phyloP scores from a whole-genome alignment of 148 eudicot species.

The Silene latifolia region DNA sequence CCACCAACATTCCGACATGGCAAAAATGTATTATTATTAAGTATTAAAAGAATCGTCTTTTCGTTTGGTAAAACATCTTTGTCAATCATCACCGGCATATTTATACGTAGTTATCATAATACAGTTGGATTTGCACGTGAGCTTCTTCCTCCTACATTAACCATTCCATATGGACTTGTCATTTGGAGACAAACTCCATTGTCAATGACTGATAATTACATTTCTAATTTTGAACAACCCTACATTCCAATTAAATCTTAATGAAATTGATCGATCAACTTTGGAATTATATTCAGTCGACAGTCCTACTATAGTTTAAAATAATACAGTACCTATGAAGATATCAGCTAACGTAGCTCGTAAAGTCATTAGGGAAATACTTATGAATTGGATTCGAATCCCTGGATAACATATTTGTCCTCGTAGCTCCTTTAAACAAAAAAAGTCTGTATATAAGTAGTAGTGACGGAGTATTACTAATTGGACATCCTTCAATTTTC shows the following conservation, averaged over 20 bases:
- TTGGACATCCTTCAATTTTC: too few relatives aligned
- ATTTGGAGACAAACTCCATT: background rate
- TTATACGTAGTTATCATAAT: slow-evolving; percentile 7
- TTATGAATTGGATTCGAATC: too few relatives aligned
- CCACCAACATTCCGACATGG: slow-evolving; percentile 35
- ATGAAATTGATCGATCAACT: background rate
- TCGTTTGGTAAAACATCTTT: slow-evolving; percentile 26
- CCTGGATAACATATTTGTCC: too few relatives aligned
- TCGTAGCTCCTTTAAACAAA: too few relatives aligned
- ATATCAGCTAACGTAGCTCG: too few relatives aligned
- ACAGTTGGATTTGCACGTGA: slow-evolving; percentile 35
- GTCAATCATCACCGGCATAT: slow-evolving; percentile 17
- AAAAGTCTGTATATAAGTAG: too few relatives aligned
- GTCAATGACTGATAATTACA: background rate
- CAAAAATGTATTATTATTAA: slow-evolving; percentile 14
- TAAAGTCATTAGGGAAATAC: too few relatives aligned
- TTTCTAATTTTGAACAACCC: background rate
- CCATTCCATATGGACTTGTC: slow-evolving; percentile 33
- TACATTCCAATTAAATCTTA: background rate
- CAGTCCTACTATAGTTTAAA: too few relatives aligned
- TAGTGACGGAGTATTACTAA: too few relatives aligned
- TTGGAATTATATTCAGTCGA: too few relatives aligned
- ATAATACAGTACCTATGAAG: too few relatives aligned
- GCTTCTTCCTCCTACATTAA: slow-evolving; percentile 19
- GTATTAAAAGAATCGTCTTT: slow-evolving; percentile 10